Evolutionary conservation across 2,329 filamentous ascomycete genomes (phyloP).

Genomic region (Rachicladosporium sp.): DNA sequence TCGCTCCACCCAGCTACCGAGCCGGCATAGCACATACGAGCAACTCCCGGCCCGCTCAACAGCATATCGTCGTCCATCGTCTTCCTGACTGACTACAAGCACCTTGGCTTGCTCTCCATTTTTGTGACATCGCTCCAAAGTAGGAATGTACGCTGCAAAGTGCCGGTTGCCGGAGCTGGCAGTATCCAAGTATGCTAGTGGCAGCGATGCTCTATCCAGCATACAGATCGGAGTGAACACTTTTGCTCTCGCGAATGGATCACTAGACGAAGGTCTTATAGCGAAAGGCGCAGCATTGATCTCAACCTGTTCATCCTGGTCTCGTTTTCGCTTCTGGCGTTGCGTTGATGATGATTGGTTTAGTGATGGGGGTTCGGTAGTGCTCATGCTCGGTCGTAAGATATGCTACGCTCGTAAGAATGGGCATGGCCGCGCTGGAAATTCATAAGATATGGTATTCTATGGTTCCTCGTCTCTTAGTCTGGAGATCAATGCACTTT

Average conservation of each 20-base stretch:
- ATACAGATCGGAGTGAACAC: constrained; percentile 28
- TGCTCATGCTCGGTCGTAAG: not conserved
- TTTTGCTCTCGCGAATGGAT: constrained; percentile 15
- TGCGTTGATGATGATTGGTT: not conserved
- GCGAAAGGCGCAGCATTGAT: constrained; percentile 16
- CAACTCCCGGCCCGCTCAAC: constrained; percentile 51
- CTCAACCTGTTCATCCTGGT: constrained; percentile 3
- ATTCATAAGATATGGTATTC: not conserved
- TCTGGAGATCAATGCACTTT: not conserved
- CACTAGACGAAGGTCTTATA: constrained; percentile 12
- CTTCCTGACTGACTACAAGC: constrained; percentile 49
- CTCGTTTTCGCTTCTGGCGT: constrained; percentile 11
- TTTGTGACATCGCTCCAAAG: constrained; percentile 47
- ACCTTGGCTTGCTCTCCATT: constrained; percentile 37
- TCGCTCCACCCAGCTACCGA: constrained; percentile 55
- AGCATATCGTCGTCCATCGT: constrained; percentile 43
- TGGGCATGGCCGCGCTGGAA: constrained; percentile 2
- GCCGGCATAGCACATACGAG: constrained; percentile 55
- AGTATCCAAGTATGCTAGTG: constrained; percentile 51
- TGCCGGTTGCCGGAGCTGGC: constrained; percentile 39
- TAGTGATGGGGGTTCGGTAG: too few relatives aligned
- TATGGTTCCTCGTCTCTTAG: constrained; percentile 3
- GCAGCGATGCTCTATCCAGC: constrained; percentile 47
- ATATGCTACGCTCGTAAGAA: constrained; percentile 4
- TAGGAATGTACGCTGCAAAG: constrained; percentile 50